Conservation (phyloP, 139 green algal genomes). For the Chlamydomonas asymmetrica region DNA sequence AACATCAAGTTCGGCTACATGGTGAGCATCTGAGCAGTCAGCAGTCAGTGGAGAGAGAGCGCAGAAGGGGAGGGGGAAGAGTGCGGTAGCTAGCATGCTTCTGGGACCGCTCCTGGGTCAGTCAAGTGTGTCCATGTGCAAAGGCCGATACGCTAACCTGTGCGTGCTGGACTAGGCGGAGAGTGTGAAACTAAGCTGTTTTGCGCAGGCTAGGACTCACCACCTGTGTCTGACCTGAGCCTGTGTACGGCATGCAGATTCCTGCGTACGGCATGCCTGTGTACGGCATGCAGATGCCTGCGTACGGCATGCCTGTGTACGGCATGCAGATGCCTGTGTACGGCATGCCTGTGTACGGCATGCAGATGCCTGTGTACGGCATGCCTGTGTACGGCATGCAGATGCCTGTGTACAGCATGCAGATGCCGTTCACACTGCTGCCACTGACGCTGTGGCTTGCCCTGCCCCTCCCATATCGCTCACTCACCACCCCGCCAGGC, state of each 20-base stretch:
- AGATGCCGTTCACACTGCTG: too few species aligned
- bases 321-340: background rate
- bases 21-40: background rate
- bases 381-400: background rate
- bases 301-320: background rate
- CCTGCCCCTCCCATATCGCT: background rate
- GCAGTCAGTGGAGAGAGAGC: too few species aligned
- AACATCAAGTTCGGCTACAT: slow-evolving; percentile 31
- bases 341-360: background rate
- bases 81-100: too few species aligned
- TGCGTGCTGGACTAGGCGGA: too few species aligned
- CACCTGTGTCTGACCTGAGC: too few species aligned
- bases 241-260: background rate
- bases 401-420: background rate
- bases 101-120: too few species aligned
- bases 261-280: background rate
- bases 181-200: too few species aligned
- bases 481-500: background rate
- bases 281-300: background rate
- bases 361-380: background rate
- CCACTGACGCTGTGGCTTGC: background rate
- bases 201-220: too few species aligned
- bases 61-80: too few species aligned
- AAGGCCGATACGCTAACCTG: background rate
- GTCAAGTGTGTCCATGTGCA: background rate